A percentile compares a stretch with the other conserved stretches of the same genome.
phyloP scores from a whole-genome alignment of 306 rosid species.

The Astragalus glycyphyllos region DNA sequence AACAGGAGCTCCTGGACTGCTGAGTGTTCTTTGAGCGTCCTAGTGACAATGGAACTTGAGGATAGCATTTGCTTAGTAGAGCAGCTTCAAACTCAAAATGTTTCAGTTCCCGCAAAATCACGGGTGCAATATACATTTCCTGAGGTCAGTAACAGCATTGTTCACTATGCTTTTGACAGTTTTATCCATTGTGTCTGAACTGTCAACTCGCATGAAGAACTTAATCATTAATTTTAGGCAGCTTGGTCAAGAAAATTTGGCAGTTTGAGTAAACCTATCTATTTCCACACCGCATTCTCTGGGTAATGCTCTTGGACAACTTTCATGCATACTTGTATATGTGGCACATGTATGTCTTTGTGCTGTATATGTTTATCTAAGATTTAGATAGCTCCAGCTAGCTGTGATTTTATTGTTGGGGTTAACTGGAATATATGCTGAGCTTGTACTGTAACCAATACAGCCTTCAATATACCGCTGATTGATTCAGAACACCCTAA shows the following conservation, averaged over 20 bases:
- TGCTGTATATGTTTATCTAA: conserved; percentile 12
- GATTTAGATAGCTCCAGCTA: conserved; percentile 5
- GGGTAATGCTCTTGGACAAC: conserved; percentile 17
- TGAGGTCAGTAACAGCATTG: conserved; percentile 59
- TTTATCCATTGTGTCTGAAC: conserved; percentile 18
- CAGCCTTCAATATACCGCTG: conserved; percentile 1
- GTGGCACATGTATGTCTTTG: conserved; percentile 22
- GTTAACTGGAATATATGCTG: not conserved
- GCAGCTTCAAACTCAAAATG: conserved; percentile 70
- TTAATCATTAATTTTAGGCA: conserved; percentile 27
- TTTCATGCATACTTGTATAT: conserved; percentile 3
- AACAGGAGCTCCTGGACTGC: conserved; percentile 73
- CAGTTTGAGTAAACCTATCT: conserved; percentile 14
- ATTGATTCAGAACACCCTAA: conserved; percentile 20
- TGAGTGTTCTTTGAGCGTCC: conserved; percentile 83
- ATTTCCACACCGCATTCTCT: conserved; percentile 29
- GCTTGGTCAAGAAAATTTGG: conserved; percentile 31
- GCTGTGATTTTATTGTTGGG: conserved; percentile 4
- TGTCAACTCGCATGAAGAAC: conserved; percentile 16
- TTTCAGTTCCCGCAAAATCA: conserved; percentile 73
- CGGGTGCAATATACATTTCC: conserved; percentile 76
- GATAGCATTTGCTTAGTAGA: conserved; percentile 68
- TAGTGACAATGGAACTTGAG: conserved; percentile 76
- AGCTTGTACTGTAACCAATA: conserved; percentile 20
- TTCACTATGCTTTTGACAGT: conserved; percentile 30